Evolutionary conservation across 345 rosid genomes (phyloP), one percentile per base, ranked within the genome.

Genomic region (Bruguiera sexangula): DNA sequence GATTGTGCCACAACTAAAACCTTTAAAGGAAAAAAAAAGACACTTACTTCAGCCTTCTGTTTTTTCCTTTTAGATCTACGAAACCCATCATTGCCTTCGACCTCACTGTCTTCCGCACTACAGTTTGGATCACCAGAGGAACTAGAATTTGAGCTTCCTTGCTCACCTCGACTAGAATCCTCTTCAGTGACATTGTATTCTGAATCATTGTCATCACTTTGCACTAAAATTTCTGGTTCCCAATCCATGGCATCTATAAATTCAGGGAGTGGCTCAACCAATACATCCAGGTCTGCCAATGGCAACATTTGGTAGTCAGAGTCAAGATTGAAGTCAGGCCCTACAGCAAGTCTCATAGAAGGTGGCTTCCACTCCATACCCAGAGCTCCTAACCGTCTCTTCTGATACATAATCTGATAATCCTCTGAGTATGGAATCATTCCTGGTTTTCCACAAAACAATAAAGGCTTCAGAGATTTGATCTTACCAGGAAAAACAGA

Each of bases 341-440:
- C 99, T 63, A 87, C 82, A 59, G 95, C 78, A 78, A 96, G 84
- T 70, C 85, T 90, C 63, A 85, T 73, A 66, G 88, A 77, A 81
- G 90, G 75, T 68, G 97, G 98, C 68, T 78, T 85, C 98, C 98
- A 96, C 81, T 96, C 99, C 54, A 85, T 72, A 65, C 96, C 96
- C 73, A 96, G 74, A 80, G 98, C 90, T 50, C 96, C 98, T 61
- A 96, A 82, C 13, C 99, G 84, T 50, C 98, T 87, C 79, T 86
- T 83, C 83, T 96, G 99, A 88, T 87, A 96, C 89, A 84, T 86
- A 73, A 90, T 90, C 82, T 96, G 99, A 75, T 92, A 96, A 69
- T 97, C 98, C 78, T 96, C 99, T 55, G 89, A 80, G 70, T 92
- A 96, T 30, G 99, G 99, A 70, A 87, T 85, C 99, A 92, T 90